A percentile compares a stretch with the other conserved stretches of the same genome.
Evolutionary conservation across 2,329 filamentous ascomycete genomes (phyloP).

Genomic region (Colletotrichum tropicicola): DNA sequence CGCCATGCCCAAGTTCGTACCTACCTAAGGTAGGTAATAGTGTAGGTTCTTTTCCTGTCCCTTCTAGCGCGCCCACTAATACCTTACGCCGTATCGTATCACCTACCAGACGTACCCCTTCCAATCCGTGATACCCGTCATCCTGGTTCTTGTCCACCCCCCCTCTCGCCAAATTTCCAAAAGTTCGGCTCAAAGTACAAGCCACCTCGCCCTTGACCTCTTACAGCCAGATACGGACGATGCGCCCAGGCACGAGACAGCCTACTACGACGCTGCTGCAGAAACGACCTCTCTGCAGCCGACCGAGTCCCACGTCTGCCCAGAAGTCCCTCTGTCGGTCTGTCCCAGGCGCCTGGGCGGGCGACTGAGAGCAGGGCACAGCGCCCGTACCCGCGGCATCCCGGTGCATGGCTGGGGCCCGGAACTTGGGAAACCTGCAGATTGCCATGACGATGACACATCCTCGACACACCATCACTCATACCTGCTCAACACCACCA

Average conservation of each 20-base stretch:
- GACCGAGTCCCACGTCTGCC: background rate
- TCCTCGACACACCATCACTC: background rate
- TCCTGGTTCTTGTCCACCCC: constrained; percentile 15
- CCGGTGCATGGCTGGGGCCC: constrained; percentile 12
- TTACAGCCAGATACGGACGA: constrained; percentile 16
- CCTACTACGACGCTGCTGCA: background rate
- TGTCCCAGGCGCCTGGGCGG: background rate
- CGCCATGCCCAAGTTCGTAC: background rate
- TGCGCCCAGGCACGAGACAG: background rate
- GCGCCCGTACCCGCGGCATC: background rate
- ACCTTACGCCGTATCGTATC: background rate
- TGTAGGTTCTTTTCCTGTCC: constrained; percentile 18
- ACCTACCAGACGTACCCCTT: background rate
- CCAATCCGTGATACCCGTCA: constrained; percentile 22
- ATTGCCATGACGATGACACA: constrained; percentile 19
- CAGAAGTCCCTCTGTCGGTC: background rate
- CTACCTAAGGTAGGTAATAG: background rate
- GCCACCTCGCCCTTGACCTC: constrained; percentile 16
- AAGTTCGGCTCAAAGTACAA: constrained; percentile 11
- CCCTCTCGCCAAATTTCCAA: background rate
- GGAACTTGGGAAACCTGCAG: background rate
- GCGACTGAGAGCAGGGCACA: background rate
- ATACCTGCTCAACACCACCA: background rate
- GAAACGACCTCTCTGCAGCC: background rate
- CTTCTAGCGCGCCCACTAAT: constrained; percentile 13